Conservation (phyloP, 2,329 filamentous ascomycete genomes). For the Scortechinia acanthostroma region DNA sequence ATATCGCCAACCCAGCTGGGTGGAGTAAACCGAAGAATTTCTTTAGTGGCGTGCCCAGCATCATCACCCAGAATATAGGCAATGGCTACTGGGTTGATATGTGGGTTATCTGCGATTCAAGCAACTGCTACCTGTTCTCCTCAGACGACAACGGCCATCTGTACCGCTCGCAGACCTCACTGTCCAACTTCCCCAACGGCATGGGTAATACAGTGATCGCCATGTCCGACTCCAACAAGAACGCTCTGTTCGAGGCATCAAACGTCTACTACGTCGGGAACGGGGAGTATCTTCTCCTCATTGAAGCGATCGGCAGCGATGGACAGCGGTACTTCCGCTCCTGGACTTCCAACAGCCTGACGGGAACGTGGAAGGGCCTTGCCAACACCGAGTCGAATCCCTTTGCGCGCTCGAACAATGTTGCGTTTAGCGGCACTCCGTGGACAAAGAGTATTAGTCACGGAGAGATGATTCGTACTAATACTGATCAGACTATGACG, state of each 20-base stretch:
- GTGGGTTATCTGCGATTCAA: conserved; percentile 29
- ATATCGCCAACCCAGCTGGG: conserved; percentile 26
- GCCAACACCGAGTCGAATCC: conserved; percentile 23
- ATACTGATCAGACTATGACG: conserved; percentile 24
- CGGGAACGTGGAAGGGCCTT: conserved; percentile 21
- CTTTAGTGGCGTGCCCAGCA: conserved; percentile 19
- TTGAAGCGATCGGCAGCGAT: conserved; percentile 24
- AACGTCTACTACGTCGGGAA: conserved; percentile 22
- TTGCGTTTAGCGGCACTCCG: conserved; percentile 17
- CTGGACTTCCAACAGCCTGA: conserved; percentile 21
- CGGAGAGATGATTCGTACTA: conserved; percentile 18
- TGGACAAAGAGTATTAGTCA: conserved; percentile 25
- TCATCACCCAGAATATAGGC: conserved; percentile 20
- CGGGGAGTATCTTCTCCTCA: conserved; percentile 22
- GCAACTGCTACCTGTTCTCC: conserved; percentile 26
- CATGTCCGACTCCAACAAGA: conserved; percentile 13
- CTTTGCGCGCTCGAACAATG: conserved; percentile 25
- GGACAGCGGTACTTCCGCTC: conserved; percentile 25
- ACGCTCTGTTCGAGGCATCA: conserved; percentile 24
- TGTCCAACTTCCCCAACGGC: conserved; percentile 21
- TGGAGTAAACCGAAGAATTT: conserved; percentile 26
- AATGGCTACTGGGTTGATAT: conserved; percentile 30
- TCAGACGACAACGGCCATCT: conserved; percentile 29
- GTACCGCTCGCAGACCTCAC: conserved; percentile 23
- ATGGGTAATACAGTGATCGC: conserved; percentile 25